Conservation (phyloP, 2,329 filamentous ascomycete genomes). For the Gremmenia infestans region DNA sequence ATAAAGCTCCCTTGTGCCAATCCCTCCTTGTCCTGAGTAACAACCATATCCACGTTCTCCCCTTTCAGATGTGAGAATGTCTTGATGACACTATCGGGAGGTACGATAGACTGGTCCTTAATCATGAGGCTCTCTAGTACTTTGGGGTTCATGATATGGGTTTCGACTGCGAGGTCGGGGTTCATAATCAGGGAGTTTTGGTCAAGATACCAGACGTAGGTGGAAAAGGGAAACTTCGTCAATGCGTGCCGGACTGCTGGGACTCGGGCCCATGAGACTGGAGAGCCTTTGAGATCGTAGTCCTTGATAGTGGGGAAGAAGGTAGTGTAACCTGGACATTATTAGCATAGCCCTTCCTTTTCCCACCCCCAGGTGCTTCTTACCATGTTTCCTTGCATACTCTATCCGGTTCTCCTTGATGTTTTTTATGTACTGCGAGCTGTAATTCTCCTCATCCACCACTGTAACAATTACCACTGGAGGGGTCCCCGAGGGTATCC, state of each 20-base stretch:
- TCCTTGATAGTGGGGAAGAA: constrained; percentile 75
- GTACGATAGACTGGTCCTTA: constrained; percentile 79
- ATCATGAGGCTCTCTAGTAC: constrained; percentile 76
- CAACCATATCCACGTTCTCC: constrained; percentile 71
- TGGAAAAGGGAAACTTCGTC: constrained; percentile 68
- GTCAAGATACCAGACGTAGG: constrained; percentile 84
- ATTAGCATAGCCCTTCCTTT: constrained; percentile 14
- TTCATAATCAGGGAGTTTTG: constrained; percentile 87
- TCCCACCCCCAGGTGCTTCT: constrained; percentile 23
- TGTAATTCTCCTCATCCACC: constrained; percentile 61
- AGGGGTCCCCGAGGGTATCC: constrained; percentile 48
- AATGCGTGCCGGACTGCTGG: constrained; percentile 87
- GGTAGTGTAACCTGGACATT: constrained; percentile 67
- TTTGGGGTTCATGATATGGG: constrained; percentile 61
- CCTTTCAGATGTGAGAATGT: constrained; percentile 80
- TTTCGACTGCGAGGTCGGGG: constrained; percentile 61
- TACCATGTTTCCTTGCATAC: constrained; percentile 86
- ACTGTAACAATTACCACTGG: constrained; percentile 79
- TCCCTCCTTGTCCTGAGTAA: constrained; percentile 81
- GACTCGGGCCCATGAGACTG: constrained; percentile 68
- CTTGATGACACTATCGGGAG: constrained; percentile 94
- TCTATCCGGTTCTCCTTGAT: constrained; percentile 77
- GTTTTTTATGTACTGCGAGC: constrained; percentile 62
- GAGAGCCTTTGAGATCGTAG: constrained; percentile 62
- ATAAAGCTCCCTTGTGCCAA: constrained; percentile 74